These are phyloP conservation scores for Penicillium sp. DNA, from an alignment of 2,329 filamentous ascomycete species.

Conservation along the genomic window DNA sequence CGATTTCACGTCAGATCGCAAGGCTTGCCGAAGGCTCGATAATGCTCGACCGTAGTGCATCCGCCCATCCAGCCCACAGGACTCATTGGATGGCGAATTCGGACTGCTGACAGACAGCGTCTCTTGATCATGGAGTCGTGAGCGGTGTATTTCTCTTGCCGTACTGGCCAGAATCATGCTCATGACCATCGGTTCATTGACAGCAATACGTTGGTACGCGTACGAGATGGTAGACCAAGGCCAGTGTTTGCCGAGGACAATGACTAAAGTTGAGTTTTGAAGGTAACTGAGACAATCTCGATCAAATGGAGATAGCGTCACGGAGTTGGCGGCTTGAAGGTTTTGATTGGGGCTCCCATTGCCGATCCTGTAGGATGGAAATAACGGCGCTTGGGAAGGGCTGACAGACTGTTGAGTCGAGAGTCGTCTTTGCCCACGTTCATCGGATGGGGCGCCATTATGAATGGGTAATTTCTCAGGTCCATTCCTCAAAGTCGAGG, in stretches of 20 bases:
- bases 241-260: slow-evolving; percentile 32
- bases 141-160: slow-evolving; percentile 26
- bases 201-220: slow-evolving; percentile 28
- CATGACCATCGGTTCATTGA: slow-evolving; percentile 31
- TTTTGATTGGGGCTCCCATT: neutral
- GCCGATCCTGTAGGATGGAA: slow-evolving; percentile 9
- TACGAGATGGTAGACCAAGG: slow-evolving; percentile 31
- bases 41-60: slow-evolving; percentile 29
- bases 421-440: neutral
- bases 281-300: slow-evolving; percentile 28
- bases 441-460: neutral
- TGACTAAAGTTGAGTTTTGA: slow-evolving; percentile 27
- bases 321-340: slow-evolving; percentile 26
- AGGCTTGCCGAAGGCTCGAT: slow-evolving; percentile 24
- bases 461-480: slow-evolving; percentile 1
- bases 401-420: neutral
- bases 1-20: slow-evolving; percentile 27
- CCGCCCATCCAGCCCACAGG: slow-evolving; percentile 21
- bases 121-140: slow-evolving; percentile 20
- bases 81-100: slow-evolving; percentile 5
- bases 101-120: slow-evolving; percentile 1
- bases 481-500: neutral
- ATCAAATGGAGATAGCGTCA: slow-evolving; percentile 23
- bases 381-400: slow-evolving; percentile 5
- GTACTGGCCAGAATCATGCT: slow-evolving; percentile 31